phyloP scores from a whole-genome alignment of 2,329 filamentous ascomycete species.

The Samsoniella hepiali region DNA sequence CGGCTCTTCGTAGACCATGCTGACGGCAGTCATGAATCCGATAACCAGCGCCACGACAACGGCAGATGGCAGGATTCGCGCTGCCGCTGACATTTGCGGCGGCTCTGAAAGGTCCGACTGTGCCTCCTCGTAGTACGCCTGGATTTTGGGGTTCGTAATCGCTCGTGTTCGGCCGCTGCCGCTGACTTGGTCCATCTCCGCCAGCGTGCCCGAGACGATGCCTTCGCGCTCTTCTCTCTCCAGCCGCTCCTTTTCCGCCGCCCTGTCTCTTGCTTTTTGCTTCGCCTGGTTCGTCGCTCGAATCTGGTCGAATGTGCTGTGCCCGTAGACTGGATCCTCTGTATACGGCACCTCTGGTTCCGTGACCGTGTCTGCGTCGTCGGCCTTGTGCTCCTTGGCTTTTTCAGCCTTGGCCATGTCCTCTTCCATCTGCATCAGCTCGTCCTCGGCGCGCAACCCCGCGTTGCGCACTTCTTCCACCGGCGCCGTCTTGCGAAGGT shows the following conservation, averaged over 20 bases:
- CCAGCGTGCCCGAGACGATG: conserved; percentile 38
- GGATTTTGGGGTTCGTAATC: conserved; percentile 38
- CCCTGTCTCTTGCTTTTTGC: conserved; percentile 26
- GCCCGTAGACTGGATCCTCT: conserved; percentile 54
- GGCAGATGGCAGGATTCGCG: conserved; percentile 55
- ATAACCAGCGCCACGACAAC: conserved; percentile 46
- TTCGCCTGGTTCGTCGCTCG: conserved; percentile 51
- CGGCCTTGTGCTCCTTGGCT: conserved; percentile 23
- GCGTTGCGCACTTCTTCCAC: conserved; percentile 61
- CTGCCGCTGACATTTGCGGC: conserved; percentile 38
- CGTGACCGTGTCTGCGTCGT: conserved; percentile 25
- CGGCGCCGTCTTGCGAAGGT: conserved; percentile 51
- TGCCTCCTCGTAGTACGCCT: conserved; percentile 42
- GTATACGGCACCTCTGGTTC: conserved; percentile 27
- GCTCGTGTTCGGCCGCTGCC: conserved; percentile 35
- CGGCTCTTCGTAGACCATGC: conserved; percentile 53
- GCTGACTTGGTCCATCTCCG: conserved; percentile 26
- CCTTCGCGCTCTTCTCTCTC: conserved; percentile 39
- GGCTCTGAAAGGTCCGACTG: conserved; percentile 45
- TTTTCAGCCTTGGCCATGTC: conserved; percentile 28
- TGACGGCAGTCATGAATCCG: conserved; percentile 41
- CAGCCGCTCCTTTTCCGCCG: not conserved
- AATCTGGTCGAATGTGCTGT: conserved; percentile 55
- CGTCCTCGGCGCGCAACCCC: conserved; percentile 59
- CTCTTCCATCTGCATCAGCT: conserved; percentile 52